phyloP scores from a whole-genome alignment of 805 yeast genomes.

The Danielozyma ontarioensis region DNA sequence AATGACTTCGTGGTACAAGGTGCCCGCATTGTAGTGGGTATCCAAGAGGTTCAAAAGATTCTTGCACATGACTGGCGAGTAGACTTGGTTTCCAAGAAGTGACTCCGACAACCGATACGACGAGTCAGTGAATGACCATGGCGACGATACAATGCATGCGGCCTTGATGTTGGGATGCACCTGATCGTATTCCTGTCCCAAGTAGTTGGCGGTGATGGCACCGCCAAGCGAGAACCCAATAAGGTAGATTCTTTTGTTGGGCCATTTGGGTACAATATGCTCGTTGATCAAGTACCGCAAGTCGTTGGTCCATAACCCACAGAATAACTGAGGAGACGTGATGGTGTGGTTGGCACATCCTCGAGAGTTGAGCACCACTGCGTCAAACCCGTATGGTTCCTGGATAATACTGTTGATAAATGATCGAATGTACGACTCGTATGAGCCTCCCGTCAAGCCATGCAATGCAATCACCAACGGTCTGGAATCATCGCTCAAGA shows the following conservation, averaged over 20 bases:
- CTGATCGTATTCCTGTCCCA: conserved; percentile 56
- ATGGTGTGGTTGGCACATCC: conserved; percentile 76
- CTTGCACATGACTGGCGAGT: conserved; percentile 40
- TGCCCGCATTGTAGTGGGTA: conserved; percentile 24
- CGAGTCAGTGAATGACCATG: conserved; percentile 67
- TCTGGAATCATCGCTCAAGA: conserved; percentile 33
- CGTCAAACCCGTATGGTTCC: conserved; percentile 43
- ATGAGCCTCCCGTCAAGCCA: conserved; percentile 78
- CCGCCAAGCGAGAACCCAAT: conserved; percentile 76
- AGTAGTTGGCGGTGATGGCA: conserved; percentile 56
- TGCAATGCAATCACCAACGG: conserved; percentile 63
- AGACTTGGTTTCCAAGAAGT: conserved; percentile 31
- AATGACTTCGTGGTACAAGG: conserved; percentile 17
- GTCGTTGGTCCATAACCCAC: conserved; percentile 68
- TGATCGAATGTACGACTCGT: conserved; percentile 66
- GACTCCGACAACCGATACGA: conserved; percentile 37
- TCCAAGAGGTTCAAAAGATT: conserved; percentile 29
- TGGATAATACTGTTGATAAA: conserved; percentile 40
- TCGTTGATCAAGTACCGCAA: conserved; percentile 53
- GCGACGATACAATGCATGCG: conserved; percentile 57
- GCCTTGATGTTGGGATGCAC: conserved; percentile 49
- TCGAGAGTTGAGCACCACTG: conserved; percentile 58
- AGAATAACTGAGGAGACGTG: conserved; percentile 61
- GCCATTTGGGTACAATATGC: conserved; percentile 46
- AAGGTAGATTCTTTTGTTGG: conserved; percentile 58